These are phyloP conservation scores for Ogataea paradorogensis DNA, from an alignment of 805 yeast species.

Conservation along the genomic window DNA sequence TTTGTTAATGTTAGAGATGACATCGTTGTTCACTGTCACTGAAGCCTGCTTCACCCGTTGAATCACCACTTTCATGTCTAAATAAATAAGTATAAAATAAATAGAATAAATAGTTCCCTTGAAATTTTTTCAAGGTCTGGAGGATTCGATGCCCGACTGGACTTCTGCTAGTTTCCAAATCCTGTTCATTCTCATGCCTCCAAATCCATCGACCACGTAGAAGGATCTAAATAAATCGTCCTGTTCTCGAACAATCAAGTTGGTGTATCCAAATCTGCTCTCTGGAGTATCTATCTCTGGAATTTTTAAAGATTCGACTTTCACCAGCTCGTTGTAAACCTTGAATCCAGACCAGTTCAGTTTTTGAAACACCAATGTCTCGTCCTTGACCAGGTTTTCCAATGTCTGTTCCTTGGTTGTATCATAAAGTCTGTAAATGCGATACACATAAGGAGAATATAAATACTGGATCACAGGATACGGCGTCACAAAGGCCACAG, in stretches of 20 bases:
- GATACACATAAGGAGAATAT: slow-evolving; percentile 64
- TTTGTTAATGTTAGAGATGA: slow-evolving; percentile 69
- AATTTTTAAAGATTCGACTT: slow-evolving; percentile 45
- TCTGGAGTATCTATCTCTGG: slow-evolving; percentile 30
- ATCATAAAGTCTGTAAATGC: slow-evolving; percentile 69
- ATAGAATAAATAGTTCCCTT: not conserved
- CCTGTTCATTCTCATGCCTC: slow-evolving; percentile 82
- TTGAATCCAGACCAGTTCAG: slow-evolving; percentile 64
- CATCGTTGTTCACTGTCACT: slow-evolving; percentile 71
- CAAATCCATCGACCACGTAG: slow-evolving; percentile 69
- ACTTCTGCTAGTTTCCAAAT: slow-evolving; percentile 79
- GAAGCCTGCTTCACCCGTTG: slow-evolving; percentile 89
- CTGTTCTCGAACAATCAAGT: slow-evolving; percentile 42
- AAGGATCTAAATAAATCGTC: slow-evolving; percentile 38
- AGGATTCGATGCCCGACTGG: slow-evolving; percentile 64
- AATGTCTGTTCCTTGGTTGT: slow-evolving; percentile 60
- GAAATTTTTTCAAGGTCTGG: slow-evolving; percentile 39
- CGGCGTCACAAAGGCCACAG: slow-evolving; percentile 45
- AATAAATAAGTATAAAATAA: not conserved
- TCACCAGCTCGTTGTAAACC: slow-evolving; percentile 59
- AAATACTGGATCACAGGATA: slow-evolving; percentile 55
- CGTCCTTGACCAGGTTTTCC: slow-evolving; percentile 59
- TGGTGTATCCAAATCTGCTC: slow-evolving; percentile 46
- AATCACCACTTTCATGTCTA: slow-evolving; percentile 79
- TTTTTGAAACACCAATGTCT: slow-evolving; percentile 64